phyloP scores from a whole-genome alignment of 2,329 filamentous ascomycete species.

The Neoascochyta sp. region DNA sequence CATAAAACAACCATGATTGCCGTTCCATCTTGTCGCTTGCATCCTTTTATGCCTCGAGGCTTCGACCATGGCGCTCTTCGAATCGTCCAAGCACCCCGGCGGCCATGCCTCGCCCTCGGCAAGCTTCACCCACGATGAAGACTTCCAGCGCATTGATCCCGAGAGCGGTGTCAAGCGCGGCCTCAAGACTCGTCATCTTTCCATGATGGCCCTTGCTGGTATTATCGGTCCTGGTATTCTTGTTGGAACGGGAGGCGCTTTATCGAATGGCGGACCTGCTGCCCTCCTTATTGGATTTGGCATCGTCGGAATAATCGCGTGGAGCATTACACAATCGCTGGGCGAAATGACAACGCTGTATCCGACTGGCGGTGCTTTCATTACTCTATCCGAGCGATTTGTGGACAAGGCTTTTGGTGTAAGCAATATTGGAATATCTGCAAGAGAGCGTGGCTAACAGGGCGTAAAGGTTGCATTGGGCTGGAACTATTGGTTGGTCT shows the following conservation, averaged over 20 bases:
- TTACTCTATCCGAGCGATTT: slow-evolving; percentile 66
- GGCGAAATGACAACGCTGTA: slow-evolving; percentile 72
- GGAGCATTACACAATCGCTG: slow-evolving; percentile 66
- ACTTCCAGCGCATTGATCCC: slow-evolving; percentile 48
- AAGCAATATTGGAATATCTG: too few relatives aligned
- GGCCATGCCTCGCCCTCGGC: slow-evolving; percentile 15
- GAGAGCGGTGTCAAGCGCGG: slow-evolving; percentile 65
- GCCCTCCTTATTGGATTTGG: slow-evolving; percentile 72
- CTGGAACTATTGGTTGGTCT: slow-evolving; percentile 51
- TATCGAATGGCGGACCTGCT: slow-evolving; percentile 66
- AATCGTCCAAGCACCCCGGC: slow-evolving; percentile 14
- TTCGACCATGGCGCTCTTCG: slow-evolving; percentile 18
- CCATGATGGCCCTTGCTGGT: slow-evolving; percentile 52
- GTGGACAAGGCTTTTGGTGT: slow-evolving; percentile 13
- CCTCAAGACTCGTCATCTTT: slow-evolving; percentile 64
- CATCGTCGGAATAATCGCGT: slow-evolving; percentile 66
- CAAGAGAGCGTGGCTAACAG: too few relatives aligned
- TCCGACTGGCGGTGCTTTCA: slow-evolving; percentile 67
- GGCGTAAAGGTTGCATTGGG: slow-evolving; percentile 29
- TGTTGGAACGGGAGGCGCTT: slow-evolving; percentile 66
- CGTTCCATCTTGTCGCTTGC: neutral
- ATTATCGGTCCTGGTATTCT: slow-evolving; percentile 67
- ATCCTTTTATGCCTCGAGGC: slow-evolving; percentile 1
- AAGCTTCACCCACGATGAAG: slow-evolving; percentile 20
- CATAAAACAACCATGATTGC: slow-evolving; percentile 11